Base-by-base conservation (phyloP, 129 eudicot species). In the Flaveria ramosissima region DNA sequence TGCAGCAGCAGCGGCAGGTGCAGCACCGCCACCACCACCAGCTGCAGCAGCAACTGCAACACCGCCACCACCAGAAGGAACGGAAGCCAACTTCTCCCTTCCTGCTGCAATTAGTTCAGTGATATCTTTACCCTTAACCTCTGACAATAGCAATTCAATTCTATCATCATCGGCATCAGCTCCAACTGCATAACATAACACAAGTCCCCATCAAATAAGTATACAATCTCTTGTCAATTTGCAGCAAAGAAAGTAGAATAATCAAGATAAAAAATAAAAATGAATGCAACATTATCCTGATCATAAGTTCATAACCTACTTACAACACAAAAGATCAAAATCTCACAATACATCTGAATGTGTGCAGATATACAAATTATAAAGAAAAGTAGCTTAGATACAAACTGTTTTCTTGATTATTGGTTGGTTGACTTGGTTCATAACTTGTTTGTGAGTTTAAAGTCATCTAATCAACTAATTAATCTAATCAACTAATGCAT, bases 21-120 rank as follows among this genome's bases (percentile, higher is more conserved):
- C 92, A n/a, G 71, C 84, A 46, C 83, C 86, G 46, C 83, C 86
- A 1, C 86, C 88, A 32, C 42, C 19, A 1, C 42, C 19, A 2
- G 81, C 46, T 3, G 80, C 84, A 14, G 89, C 89, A 19, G 83
- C 86, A 26, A 72, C 89, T 3, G 77, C 96, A 65, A 65, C 90
- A 21, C 80, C 87, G 16, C 92, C 89, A 21, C 97, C 91, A 13
- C 97, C 97, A 2, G 97, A 77, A 3, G 93, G 89, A 13, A 84
- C 92, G 51, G 97, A 88, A 71, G 94, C 94, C 73, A 91, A 70
- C 82, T 84, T 91, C 57, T 88, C 94, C 77, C 90, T 88, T 70
- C 97, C 94, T 0, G 92, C 46, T 30, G 93, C 93, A 80, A 90
- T 86, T 75, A 90, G 74, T 65, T 90, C 96, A 1, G 84, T 78